Percentiles rank a stretch among this genome's conserved stretches.
phyloP scores from a whole-genome alignment of 495 filamentous ascomycete species.

The Venustampulla echinocandica region DNA sequence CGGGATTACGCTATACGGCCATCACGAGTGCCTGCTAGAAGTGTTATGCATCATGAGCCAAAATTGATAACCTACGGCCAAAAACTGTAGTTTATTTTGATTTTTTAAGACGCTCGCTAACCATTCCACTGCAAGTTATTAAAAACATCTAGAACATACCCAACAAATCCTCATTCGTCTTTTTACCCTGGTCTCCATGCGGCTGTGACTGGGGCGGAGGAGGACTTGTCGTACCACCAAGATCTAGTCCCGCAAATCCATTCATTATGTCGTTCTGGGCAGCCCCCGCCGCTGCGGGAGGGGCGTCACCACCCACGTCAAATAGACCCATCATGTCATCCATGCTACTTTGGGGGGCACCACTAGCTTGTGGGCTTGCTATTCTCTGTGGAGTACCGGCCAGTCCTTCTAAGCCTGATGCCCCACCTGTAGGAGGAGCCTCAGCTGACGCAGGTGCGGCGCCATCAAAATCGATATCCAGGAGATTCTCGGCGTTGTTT shows the following conservation, averaged over 20 bases:
- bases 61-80: no score
- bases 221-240: slow-evolving; percentile 48
- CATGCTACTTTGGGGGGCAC: slow-evolving; percentile 53
- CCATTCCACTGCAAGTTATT: not conserved
- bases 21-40: no score
- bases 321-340: slow-evolving; percentile 90
- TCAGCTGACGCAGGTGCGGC: slow-evolving; percentile 83
- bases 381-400: slow-evolving; percentile 75
- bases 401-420: slow-evolving; percentile 63
- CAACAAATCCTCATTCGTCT: slow-evolving; percentile 81
- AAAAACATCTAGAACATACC: slow-evolving; percentile 61
- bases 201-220: slow-evolving; percentile 46
- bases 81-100: no score
- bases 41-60: no score
- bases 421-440: slow-evolving; percentile 46
- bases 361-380: slow-evolving; percentile 49
- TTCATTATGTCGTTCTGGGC: slow-evolving; percentile 59
- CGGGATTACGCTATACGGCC: no score
- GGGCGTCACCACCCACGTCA: slow-evolving; percentile 28
- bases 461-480: slow-evolving; percentile 98
- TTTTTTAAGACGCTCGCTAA: slow-evolving; percentile 3
- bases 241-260: slow-evolving; percentile 72
- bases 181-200: slow-evolving; percentile 34
- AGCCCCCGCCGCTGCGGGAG: slow-evolving; percentile 12
- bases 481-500: slow-evolving; percentile 83